phyloP scores from a whole-genome alignment of 345 rosid species.

The Citrus reticulata region DNA sequence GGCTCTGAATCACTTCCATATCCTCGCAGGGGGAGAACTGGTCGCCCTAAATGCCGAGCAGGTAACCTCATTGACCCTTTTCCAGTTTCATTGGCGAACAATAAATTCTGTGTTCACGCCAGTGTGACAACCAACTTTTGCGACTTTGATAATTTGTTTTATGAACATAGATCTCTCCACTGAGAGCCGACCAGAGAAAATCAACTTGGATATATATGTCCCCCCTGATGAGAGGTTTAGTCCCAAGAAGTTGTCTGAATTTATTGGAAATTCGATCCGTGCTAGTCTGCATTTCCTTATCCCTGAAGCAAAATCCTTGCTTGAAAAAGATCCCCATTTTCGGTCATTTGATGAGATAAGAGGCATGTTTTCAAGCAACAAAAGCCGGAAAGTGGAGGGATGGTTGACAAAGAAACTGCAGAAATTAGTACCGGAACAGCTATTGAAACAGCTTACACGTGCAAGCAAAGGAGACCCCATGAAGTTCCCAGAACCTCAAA shows the following conservation, averaged over 20 bases:
- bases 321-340: slow-evolving; percentile 31
- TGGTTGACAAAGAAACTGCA: slow-evolving; percentile 25
- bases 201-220: slow-evolving; percentile 39
- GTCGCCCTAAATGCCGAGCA: slow-evolving; percentile 19
- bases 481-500: slow-evolving; percentile 47
- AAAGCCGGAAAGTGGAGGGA: slow-evolving; percentile 19
- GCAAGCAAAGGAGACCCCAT: slow-evolving; percentile 19
- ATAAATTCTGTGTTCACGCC: neutral
- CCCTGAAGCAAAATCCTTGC: slow-evolving; percentile 36
- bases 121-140: neutral
- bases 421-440: slow-evolving; percentile 29
- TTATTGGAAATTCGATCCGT: slow-evolving; percentile 34
- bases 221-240: slow-evolving; percentile 62
- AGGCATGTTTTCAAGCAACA: slow-evolving; percentile 33
- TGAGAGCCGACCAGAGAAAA: slow-evolving; percentile 27
- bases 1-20: slow-evolving; percentile 46
- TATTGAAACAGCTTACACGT: slow-evolving; percentile 18
- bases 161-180: slow-evolving; percentile 22
- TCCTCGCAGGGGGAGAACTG: slow-evolving; percentile 55
- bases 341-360: slow-evolving; percentile 49
- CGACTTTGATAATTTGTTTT: neutral
- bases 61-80: slow-evolving; percentile 19
- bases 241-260: slow-evolving; percentile 44
- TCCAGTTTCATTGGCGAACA: neutral
- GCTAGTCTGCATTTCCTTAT: slow-evolving; percentile 36